Evolutionary conservation across 2,329 filamentous ascomycete genomes (phyloP), one percentile per base, ranked within the genome.

Genomic region (Botryotinia calthae): DNA sequence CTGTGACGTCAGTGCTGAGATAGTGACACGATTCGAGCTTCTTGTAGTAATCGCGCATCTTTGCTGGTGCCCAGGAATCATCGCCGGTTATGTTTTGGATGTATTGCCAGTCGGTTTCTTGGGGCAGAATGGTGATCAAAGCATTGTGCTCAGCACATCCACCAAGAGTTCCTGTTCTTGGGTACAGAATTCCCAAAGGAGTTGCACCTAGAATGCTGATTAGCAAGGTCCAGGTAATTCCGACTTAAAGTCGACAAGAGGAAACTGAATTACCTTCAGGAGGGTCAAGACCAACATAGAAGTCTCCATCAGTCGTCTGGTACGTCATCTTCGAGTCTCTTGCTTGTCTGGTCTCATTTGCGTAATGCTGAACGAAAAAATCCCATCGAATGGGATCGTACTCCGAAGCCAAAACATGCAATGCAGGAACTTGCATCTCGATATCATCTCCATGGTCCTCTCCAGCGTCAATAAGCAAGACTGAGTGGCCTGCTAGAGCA

Each of bases 391-490:
- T 56, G 28, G 51, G 51, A 63, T 78, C 86, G 82, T 16, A 81
- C 81, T 54, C 81, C 79, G 75, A 87, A 83, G 75, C 86, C 82
- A n/a, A 83, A 85, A 14, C 83, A 83, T 63, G 82, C 80, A 83
- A 82, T 70, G 83, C 82, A 74, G 82, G 10, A 83, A 84, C 37
- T 86, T 87, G 10, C 85, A 83, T 44, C 82, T 83, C 81, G 75
- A 85, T 82, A 74, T 79, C 75, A 9, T 71, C 70, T 28, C 82
- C 84, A 74, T 87, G 83, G 73, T 88, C 86, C 74, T 86, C 85
- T 72, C 86, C 86, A 46, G 85, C 86, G 75, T 88, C 86, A 44
- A 87, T 83, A 5, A 88, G 82, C 28, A 88, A 82, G 18, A 86
- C 85, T 75, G 83, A 85, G 79, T 85, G 83, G 61, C 86, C 86